phyloP scores from a whole-genome alignment of 2,329 filamentous ascomycete species.

The Chrysosporium queenslandicum region DNA sequence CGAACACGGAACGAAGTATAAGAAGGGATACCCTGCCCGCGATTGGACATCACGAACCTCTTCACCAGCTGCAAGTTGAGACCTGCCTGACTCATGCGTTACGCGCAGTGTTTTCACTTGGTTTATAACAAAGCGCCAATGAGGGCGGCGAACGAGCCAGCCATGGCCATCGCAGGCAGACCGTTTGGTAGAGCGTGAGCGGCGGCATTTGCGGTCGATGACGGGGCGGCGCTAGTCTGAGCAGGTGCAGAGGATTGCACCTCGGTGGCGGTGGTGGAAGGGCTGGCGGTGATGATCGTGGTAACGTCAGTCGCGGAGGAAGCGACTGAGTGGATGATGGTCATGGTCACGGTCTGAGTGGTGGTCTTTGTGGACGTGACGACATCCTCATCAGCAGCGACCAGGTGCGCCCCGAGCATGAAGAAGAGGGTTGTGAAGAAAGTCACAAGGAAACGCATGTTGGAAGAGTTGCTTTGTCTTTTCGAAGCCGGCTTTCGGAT shows the following conservation, averaged over 20 bases:
- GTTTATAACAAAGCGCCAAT: conserved; percentile 29
- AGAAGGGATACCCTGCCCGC: neutral
- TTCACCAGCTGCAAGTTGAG: neutral
- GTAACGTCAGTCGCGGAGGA: conserved; percentile 13
- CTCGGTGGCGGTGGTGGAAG: conserved; percentile 3
- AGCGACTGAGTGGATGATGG: conserved; percentile 20
- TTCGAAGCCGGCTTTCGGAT: neutral
- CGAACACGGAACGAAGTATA: neutral
- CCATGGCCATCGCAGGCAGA: conserved; percentile 27
- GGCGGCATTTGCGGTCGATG: conserved; percentile 15
- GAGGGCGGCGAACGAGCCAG: conserved; percentile 32
- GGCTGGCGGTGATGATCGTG: conserved; percentile 16
- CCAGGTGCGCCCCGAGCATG: conserved; percentile 25
- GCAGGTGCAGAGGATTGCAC: neutral
- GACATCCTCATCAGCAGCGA: conserved; percentile 25
- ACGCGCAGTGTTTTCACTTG: neutral
- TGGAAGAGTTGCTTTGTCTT: conserved; percentile 10
- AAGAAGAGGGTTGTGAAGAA: conserved; percentile 29
- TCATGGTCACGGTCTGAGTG: conserved; percentile 36
- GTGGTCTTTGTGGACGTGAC: conserved; percentile 35
- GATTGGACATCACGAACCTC: neutral
- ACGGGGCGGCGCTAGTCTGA: neutral
- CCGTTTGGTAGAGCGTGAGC: conserved; percentile 16
- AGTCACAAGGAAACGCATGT: conserved; percentile 31
- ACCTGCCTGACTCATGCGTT: neutral